Conservation (phyloP, 805 yeast species). For the Pichia sporocuriosa region DNA sequence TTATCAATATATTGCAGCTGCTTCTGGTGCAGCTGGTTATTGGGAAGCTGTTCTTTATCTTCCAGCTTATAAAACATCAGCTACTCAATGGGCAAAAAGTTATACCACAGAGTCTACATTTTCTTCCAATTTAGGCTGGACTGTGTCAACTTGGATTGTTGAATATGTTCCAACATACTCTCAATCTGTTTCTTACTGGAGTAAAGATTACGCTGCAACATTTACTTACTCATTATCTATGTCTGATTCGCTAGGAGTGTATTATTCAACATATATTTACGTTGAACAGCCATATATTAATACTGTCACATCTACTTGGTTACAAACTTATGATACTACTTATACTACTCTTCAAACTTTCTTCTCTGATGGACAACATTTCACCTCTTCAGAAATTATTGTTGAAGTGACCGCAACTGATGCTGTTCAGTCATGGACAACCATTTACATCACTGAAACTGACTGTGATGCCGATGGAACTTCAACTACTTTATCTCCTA, state of each 20-base stretch:
- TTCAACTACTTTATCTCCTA: not conserved
- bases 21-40: not conserved
- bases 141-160: not conserved
- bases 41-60: not conserved
- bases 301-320: constrained; percentile 3
- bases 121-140: not conserved
- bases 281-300: constrained; percentile 5
- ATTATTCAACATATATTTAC: constrained; percentile 1
- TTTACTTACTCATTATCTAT: not conserved
- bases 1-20: not conserved
- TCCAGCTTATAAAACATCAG: not conserved
- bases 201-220: constrained; percentile 5
- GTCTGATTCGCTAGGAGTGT: constrained; percentile 3
- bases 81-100: constrained; percentile 1
- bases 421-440: constrained; percentile 4
- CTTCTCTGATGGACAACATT: constrained; percentile 2
- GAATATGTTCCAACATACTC: constrained; percentile 9
- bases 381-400: constrained; percentile 4
- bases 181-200: constrained; percentile 6
- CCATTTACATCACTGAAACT: not conserved
- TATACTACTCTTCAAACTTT: not conserved
- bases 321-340: not conserved
- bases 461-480: constrained; percentile 5
- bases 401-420: constrained; percentile 3
- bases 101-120: constrained; percentile 1